phyloP scores from a whole-genome alignment of 176 grass and related monocot genomes.

The Pontederia paniculata region DNA sequence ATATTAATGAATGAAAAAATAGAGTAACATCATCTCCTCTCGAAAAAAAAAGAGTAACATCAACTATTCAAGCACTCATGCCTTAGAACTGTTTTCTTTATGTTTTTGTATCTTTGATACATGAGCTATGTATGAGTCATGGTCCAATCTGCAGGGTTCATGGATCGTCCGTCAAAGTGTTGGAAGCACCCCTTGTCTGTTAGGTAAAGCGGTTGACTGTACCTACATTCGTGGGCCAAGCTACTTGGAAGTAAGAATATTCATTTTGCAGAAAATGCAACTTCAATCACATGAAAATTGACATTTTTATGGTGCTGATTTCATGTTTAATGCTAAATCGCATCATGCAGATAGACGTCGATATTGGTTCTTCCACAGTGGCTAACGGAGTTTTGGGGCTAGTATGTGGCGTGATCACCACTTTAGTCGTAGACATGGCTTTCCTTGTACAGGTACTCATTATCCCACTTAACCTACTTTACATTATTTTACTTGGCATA shows the following conservation, averaged over 20 bases:
- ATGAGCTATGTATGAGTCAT: too few relatives aligned
- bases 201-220: conserved; percentile 93
- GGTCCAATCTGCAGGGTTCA: conserved; percentile 41
- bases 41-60: too few relatives aligned
- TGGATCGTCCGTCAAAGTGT: conserved; percentile 98
- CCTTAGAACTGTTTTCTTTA: too few relatives aligned
- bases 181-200: conserved; percentile 85
- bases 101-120: too few relatives aligned
- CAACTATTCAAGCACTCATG: too few relatives aligned
- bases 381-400: conserved; percentile 94
- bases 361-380: conserved; percentile 95
- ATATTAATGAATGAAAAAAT: too few relatives aligned
- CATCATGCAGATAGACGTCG: conserved; percentile 72
- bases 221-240: conserved; percentile 80
- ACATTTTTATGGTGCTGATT: background rate
- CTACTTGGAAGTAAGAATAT: conserved; percentile 64
- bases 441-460: conserved; percentile 89
- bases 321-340: conserved; percentile 23
- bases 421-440: conserved; percentile 95
- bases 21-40: too few relatives aligned
- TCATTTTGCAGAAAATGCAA: background rate
- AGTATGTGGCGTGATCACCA: conserved; percentile 77
- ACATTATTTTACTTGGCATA: background rate
- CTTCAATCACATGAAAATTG: background rate
- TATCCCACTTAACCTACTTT: background rate